Conservation (phyloP, 441 rosid genomes). For the Cnidoscolus chayamansa region DNA sequence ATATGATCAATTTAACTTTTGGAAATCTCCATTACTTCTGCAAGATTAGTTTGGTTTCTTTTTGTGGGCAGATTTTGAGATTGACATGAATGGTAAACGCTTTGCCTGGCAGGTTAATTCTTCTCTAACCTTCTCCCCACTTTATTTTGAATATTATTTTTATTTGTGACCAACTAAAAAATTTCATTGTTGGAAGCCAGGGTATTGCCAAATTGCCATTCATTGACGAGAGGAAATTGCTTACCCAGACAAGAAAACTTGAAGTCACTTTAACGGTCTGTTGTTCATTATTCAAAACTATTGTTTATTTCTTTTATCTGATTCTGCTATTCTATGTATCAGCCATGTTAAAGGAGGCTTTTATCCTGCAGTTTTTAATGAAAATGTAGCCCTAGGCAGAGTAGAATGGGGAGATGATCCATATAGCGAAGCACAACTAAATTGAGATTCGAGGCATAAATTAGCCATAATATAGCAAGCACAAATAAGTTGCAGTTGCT, state of each 20-base stretch:
- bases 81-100: conserved; percentile 98
- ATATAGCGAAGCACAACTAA: background rate
- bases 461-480: background rate
- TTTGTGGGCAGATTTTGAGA: conserved; percentile 68
- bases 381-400: background rate
- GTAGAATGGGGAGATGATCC: background rate
- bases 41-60: conserved; percentile 22
- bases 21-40: conserved; percentile 12
- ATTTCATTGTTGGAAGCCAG: conserved; percentile 40
- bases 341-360: background rate
- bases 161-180: conserved; percentile 15
- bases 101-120: conserved; percentile 87
- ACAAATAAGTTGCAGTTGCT: background rate
- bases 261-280: conserved; percentile 77
- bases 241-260: conserved; percentile 78
- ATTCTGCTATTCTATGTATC: conserved; percentile 1
- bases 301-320: conserved; percentile 25
- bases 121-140: conserved; percentile 7
- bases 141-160: background rate
- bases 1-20: conserved; percentile 17
- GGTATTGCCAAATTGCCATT: conserved; percentile 95
- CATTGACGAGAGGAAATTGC: conserved; percentile 77
- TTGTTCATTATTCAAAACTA: conserved; percentile 22
- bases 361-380: background rate
- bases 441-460: background rate